Percentiles rank a stretch among this genome's conserved stretches.
These are phyloP conservation scores for Dioszegia hungarica DNA, from an alignment of 768 basidiomycete species.

Conservation along the genomic window DNA sequence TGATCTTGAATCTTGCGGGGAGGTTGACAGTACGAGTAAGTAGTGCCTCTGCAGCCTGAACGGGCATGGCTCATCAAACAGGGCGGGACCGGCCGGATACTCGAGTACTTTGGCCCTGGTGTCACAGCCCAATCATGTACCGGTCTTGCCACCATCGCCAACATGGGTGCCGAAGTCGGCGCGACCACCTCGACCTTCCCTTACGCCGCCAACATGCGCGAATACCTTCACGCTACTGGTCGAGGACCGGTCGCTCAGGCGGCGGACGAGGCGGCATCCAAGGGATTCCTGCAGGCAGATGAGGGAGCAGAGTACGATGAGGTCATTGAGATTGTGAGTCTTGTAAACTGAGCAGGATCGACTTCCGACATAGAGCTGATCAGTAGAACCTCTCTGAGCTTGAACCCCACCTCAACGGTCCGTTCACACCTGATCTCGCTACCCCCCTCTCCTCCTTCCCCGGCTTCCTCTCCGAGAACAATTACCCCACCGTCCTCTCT, in stretches of 20 bases:
- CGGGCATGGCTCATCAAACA: slow-evolving; percentile 41
- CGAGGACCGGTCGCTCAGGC: slow-evolving; percentile 77
- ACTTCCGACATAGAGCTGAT: background rate
- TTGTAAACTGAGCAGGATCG: too few relatives aligned
- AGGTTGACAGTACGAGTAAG: slow-evolving; percentile 85
- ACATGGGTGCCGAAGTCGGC: slow-evolving; percentile 99
- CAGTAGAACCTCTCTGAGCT: slow-evolving; percentile 75
- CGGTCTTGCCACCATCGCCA: slow-evolving; percentile 89
- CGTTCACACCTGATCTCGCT: slow-evolving; percentile 93
- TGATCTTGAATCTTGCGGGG: slow-evolving; percentile 90
- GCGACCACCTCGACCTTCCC: slow-evolving; percentile 99
- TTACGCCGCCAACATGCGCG: slow-evolving; percentile 81
- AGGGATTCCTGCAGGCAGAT: slow-evolving; percentile 77
- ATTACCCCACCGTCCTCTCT: slow-evolving; percentile 83
- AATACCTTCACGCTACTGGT: slow-evolving; percentile 84
- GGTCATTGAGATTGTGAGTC: slow-evolving; percentile 86
- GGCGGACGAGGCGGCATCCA: slow-evolving; percentile 73
- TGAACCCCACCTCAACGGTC: slow-evolving; percentile 91
- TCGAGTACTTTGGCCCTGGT: slow-evolving; percentile 96
- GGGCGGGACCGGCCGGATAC: slow-evolving; percentile 93
- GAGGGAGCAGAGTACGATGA: slow-evolving; percentile 89
- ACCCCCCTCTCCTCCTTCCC: slow-evolving; percentile 89
- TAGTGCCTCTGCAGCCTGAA: too few relatives aligned
- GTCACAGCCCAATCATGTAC: slow-evolving; percentile 87
- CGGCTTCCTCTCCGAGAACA: slow-evolving; percentile 69